Conservation (phyloP, 176 grass and related monocot species). For the Bonia amplexicaulis region DNA sequence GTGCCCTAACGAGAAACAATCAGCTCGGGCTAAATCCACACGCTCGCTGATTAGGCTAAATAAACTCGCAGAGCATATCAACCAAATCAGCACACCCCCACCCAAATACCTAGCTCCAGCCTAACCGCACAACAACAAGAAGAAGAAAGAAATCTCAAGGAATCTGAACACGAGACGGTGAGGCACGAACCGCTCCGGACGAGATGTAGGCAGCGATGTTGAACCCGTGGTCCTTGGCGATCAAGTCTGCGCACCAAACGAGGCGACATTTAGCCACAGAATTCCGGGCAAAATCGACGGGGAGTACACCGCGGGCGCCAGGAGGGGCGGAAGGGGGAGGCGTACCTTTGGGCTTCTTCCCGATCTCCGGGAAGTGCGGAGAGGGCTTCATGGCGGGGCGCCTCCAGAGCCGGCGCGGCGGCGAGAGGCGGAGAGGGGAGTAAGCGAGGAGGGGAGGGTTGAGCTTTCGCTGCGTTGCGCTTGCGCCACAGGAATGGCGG, state of each 20-base stretch:
- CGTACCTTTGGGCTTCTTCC: conserved; percentile 76
- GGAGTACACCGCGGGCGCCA: not conserved
- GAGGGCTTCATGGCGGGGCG: conserved; percentile 62
- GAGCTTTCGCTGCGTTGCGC: not conserved
- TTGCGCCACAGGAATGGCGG: not conserved
- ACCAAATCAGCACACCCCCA: not conserved
- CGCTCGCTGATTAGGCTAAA: not conserved
- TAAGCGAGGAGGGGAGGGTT: not conserved
- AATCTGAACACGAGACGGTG: not conserved
- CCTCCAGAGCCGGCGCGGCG: conserved; percentile 23
- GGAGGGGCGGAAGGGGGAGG: not conserved
- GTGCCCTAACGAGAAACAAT: not conserved
- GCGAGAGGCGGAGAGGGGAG: not conserved
- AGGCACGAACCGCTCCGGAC: conserved; percentile 41
- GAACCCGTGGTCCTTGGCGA: conserved; percentile 71
- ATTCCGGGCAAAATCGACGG: not conserved
- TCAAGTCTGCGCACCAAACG: conserved; percentile 42
- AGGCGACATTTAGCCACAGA: conserved; percentile 15
- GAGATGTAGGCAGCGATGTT: conserved; percentile 65
- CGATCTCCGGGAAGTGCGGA: conserved; percentile 62
- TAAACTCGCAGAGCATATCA: not conserved
- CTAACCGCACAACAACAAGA: not conserved
- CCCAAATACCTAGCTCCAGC: conserved; percentile 25
- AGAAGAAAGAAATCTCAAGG: not conserved
- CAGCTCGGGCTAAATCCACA: not conserved